Evolutionary conservation across 352 stramenopile genomes (phyloP).

Genomic region (Plasmopara muralis): DNA sequence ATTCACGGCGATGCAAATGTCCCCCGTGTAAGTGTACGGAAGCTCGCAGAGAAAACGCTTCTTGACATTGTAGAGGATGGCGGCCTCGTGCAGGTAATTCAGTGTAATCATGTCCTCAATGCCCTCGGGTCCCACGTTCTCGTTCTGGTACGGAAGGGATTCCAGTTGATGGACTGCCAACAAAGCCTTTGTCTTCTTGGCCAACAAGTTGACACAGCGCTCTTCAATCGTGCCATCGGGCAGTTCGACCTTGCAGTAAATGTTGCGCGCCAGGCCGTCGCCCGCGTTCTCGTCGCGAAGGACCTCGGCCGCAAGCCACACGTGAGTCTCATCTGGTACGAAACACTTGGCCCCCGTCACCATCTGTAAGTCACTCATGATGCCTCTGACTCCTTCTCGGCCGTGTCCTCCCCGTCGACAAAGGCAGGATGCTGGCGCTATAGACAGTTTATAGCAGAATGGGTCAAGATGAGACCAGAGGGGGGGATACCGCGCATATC

Average conservation of each 20-base stretch:
- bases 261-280: constrained; percentile 58
- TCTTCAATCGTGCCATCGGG: constrained; percentile 42
- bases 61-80: constrained; percentile 88
- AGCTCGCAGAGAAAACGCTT: constrained; percentile 71
- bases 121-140: constrained; percentile 49
- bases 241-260: constrained; percentile 57
- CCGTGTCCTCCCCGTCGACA: not conserved
- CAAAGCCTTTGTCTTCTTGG: constrained; percentile 65
- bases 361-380: constrained; percentile 49
- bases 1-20: constrained; percentile 97
- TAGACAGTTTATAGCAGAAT: constrained; percentile 20
- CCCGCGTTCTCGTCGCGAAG: constrained; percentile 57
- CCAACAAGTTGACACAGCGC: constrained; percentile 60
- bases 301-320: constrained; percentile 77
- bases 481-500: constrained; percentile 14
- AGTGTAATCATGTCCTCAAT: constrained; percentile 85
- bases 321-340: constrained; percentile 76
- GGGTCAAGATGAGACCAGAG: constrained; percentile 12
- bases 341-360: constrained; percentile 76
- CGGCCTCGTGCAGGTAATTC: constrained; percentile 87
- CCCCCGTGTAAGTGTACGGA: constrained; percentile 95
- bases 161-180: constrained; percentile 68
- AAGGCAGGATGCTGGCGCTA: constrained; percentile 14
- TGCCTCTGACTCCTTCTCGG: constrained; percentile 11
- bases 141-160: constrained; percentile 82